Evolutionary conservation across 139 green algal genomes (phyloP), one percentile per base, ranked within the genome.

Genomic region (Axilococcus clingmanii): DNA sequence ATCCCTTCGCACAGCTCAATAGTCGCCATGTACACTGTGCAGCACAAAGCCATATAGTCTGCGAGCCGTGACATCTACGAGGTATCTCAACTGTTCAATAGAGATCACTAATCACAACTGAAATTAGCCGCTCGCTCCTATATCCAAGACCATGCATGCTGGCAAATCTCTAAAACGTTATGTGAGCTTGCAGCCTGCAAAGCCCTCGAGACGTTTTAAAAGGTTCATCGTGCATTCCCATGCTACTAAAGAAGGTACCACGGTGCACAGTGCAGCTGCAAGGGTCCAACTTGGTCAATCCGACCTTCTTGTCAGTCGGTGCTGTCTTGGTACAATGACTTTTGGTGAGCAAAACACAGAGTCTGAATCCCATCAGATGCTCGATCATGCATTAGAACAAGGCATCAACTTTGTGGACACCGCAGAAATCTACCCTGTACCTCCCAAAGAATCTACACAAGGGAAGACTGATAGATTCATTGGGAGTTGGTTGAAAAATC

Each of bases 371-470:
- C 68, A 81, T 38, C 52, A 64, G 41, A 69, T 84, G 57, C 52
- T 87, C 20, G 59, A 71, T 47, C 78, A 76, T 32, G 71, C 72
- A 2, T 66, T 76, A n/a, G 22, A 66, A 30, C 46, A 54, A 19
- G 83, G 78, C 7, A 45, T 96, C 27, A 95, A 95, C 68, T 93
- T 95, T 53, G 54, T 96, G 22, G 87, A 96, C 60, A 89, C 85
- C 2, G 84, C 78, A 41, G 79, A 93, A 54, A 83, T 92, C 42
- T 93, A 93, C 60, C 80, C 84, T 0, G 61, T 94, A 5, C 77
- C 75, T 2, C 69, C 75, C 2, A 42, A 35, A 1, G 33, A 46
- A 37, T 66, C 77, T 36, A 91, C 78, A 9, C 68, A 84, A 57
- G 88, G 88, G 12, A 34, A 35, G 11, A 95, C 88, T 14, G 86